A percentile compares a stretch with the other conserved stretches of the same genome.
phyloP scores from a whole-genome alignment of 2,329 filamentous ascomycete species.

The Cytospora piceicola region DNA sequence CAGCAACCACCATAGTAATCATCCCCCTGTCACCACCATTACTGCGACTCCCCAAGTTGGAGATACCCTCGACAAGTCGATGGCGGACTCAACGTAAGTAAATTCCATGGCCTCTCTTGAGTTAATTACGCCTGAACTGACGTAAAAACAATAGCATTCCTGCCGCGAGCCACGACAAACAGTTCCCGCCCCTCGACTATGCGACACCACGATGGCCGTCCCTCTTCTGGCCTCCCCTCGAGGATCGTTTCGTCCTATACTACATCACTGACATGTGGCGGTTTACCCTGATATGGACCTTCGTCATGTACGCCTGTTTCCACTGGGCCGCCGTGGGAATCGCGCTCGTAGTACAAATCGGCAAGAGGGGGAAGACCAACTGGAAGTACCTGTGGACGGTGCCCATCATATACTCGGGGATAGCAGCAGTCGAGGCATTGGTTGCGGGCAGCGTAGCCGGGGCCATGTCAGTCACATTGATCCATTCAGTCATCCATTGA shows the following conservation, averaged over 20 bases:
- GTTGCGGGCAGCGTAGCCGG: constrained; percentile 83
- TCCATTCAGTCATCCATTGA: neutral
- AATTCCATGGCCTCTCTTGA: neutral
- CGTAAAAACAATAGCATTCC: constrained; percentile 13
- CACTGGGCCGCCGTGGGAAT: constrained; percentile 74
- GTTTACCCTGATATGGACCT: constrained; percentile 85
- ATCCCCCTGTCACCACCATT: constrained; percentile 19
- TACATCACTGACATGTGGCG: constrained; percentile 79
- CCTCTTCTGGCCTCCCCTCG: constrained; percentile 72
- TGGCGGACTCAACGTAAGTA: constrained; percentile 20
- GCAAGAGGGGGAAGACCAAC: constrained; percentile 52
- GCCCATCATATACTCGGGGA: constrained; percentile 69
- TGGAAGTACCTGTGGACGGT: constrained; percentile 72
- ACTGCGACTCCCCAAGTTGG: neutral
- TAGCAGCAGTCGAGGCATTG: constrained; percentile 76
- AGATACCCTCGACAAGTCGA: neutral
- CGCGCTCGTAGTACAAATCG: constrained; percentile 72
- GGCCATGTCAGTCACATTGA: constrained; percentile 63
- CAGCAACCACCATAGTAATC: neutral
- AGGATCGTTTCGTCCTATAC: constrained; percentile 66
- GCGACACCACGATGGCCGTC: constrained; percentile 75
- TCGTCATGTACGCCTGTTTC: constrained; percentile 76
- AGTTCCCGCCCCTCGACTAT: constrained; percentile 60
- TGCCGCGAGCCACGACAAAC: constrained; percentile 19
- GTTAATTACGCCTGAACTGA: neutral